These are phyloP conservation scores for Lyophyllum shimeji DNA, from an alignment of 768 basidiomycete species.

Conservation along the genomic window DNA sequence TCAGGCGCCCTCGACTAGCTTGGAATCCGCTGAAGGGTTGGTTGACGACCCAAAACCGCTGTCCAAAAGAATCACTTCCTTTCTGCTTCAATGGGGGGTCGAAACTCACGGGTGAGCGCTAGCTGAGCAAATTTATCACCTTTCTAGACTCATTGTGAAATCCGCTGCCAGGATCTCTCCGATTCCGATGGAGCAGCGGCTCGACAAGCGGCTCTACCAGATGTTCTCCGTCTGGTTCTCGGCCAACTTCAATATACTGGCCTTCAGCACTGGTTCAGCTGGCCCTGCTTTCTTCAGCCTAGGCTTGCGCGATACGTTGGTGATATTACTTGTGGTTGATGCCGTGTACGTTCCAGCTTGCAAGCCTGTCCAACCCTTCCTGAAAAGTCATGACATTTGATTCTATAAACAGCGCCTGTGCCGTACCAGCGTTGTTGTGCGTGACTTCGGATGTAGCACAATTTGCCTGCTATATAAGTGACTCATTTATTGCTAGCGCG, in stretches of 20 bases:
- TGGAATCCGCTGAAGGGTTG: background rate
- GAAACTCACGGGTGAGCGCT: conserved; percentile 33
- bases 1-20: background rate
- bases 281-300: conserved; percentile 59
- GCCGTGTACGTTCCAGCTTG: conserved; percentile 33
- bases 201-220: conserved; percentile 59
- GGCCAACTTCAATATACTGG: conserved; percentile 64
- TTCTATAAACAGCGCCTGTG: conserved; percentile 29
- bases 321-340: conserved; percentile 45
- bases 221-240: conserved; percentile 76
- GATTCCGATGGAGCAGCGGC: conserved; percentile 46
- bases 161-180: conserved; percentile 49
- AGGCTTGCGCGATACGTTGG: conserved; percentile 48
- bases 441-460: conserved; percentile 17
- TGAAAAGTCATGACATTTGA: background rate
- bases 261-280: conserved; percentile 60
- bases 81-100: conserved; percentile 29
- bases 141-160: background rate
- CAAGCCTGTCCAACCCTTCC: background rate
- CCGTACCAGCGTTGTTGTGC: conserved; percentile 62
- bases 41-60: background rate
- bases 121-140: background rate
- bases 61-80: conserved; percentile 14
- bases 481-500: conserved; percentile 26
- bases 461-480: background rate